phyloP scores from a whole-genome alignment of 306 rosid species.

The Fragaria iinumae region DNA sequence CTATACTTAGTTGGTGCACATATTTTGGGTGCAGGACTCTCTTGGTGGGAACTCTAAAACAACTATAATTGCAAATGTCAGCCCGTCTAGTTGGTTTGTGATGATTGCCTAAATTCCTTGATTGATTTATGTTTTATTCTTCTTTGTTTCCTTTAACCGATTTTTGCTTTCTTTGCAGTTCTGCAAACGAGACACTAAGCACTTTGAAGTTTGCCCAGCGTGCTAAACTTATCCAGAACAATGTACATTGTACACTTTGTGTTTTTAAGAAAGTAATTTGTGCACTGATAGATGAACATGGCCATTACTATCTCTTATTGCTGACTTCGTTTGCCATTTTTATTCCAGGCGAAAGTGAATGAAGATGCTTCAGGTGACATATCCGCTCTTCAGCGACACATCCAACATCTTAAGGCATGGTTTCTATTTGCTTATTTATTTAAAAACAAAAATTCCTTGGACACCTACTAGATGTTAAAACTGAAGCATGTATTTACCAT shows the following conservation, averaged over 20 bases:
- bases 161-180: slow-evolving; percentile 53
- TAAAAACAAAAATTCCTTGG: slow-evolving; percentile 19
- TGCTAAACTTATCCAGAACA: slow-evolving; percentile 93
- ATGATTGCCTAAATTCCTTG: slow-evolving; percentile 24
- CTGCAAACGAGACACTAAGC: slow-evolving; percentile 88
- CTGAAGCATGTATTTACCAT: slow-evolving; percentile 36
- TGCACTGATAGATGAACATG: slow-evolving; percentile 12
- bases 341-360: slow-evolving; percentile 79
- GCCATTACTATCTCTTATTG: background rate
- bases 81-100: slow-evolving; percentile 87
- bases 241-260: slow-evolving; percentile 49
- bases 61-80: slow-evolving; percentile 88
- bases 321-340: background rate
- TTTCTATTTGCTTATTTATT: slow-evolving; percentile 23
- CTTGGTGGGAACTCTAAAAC: slow-evolving; percentile 98
- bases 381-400: slow-evolving; percentile 81
- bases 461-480: slow-evolving; percentile 20
- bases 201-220: slow-evolving; percentile 99
- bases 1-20: slow-evolving; percentile 16
- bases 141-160: slow-evolving; percentile 20
- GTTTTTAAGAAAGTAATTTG: slow-evolving; percentile 35
- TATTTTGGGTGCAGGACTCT: slow-evolving; percentile 73
- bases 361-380: slow-evolving; percentile 92
- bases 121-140: slow-evolving; percentile 11
- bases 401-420: slow-evolving; percentile 80